Base-by-base conservation (phyloP, 2,329 filamentous ascomycete species). In the Diaporthe vexans region DNA sequence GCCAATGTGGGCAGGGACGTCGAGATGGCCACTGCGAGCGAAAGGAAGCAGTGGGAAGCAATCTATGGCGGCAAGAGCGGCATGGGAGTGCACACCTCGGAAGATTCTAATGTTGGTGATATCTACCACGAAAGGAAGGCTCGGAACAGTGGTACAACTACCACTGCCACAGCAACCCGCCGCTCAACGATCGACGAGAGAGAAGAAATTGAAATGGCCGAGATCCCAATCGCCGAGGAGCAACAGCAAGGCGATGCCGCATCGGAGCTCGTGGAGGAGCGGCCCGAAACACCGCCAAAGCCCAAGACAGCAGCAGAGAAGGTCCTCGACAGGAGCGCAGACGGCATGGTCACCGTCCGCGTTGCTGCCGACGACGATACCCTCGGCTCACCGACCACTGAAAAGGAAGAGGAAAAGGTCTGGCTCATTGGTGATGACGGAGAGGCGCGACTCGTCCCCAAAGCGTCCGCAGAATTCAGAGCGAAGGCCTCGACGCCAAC, bases 41-140 rank as follows among this genome's bases (percentile, higher is more conserved):
- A 94, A 75, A 88, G 90, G 58, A 85, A 85, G 9, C 85, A 91
- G 75, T 98, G 95, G 95, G 95, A 98, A 81, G 89, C 89, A 8
- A 86, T 89, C 2, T 97, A 97, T 77, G 94, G 93, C 0, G 87
- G 93, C 76, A 81, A 57, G 80, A 83, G 79, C 77, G 77, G 52
- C 77, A 76, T 77, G 65, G 85, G 81, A 71, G 76, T 80, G 10
- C 79, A 81, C 21, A 79, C 76, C 4, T 86, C 86, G 1, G 83
- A 83, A 29, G 87, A 89, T 43, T 93, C 88, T 0, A 89, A 87
- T 15, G 82, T 88, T 40, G 88, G 85, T 29, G 87, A 87, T 56
- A 81, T 85, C 74, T 84, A 84, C 2, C 88, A 83, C 77, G 87
- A 89, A 75, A 89, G 88, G 77, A 83, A 73, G 46, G 58, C 70